Evolutionary conservation across 73 alveolate genomes (phyloP), one percentile per base, ranked within the genome.

Genomic region (Blepharisma stoltei): DNA sequence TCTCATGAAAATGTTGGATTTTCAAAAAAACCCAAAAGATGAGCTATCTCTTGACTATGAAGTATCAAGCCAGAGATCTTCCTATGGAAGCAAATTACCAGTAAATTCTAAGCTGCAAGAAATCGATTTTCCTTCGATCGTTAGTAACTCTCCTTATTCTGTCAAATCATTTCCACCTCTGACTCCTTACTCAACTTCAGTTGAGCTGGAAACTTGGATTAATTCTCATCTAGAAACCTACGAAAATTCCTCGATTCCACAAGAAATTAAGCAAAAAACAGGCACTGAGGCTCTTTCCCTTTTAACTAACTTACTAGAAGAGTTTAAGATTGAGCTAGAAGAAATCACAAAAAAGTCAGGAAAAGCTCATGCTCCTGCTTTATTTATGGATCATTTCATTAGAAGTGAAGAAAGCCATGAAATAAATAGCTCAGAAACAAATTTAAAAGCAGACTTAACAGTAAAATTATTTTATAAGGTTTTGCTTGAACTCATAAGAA

Each of bases 121-220:
- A 8, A 60, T 60, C 14, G 23, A 60, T 8, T 60, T 60, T 38
- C 73, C 73, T 14, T 60, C 73, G 0, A 14, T 60, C 14, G 46
- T 60, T 9, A 18, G 48, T 25, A 60, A 60, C 73, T 18, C 48
- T 60, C 73, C 73, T 1, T 60, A 60, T 25, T 60, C 73, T 18
- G 14, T 60, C 14, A 60, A 60, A 60, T 14, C 73, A 20, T 60
- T 60, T 60, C 73, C 73, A 8, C 73, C 73, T 3, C 5, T n/a
- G 14, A 76, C 88, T 23, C 88, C 90, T 2, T 80, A 82, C 45
- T 69, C 79, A 32, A 32, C 69, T 71, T 78, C 85, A 45, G 49
- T 82, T 78, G 94, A 87, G 70, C 49, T 87, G 82, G 78, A 77
- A 47, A 87, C 54, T 53, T 87, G 94, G 94, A 67, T 83, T 27